Evolutionary conservation across 164 flowering plant species (phyloP), one percentile per base, ranked within the genome.

Genomic region (Sextonia rubra): DNA sequence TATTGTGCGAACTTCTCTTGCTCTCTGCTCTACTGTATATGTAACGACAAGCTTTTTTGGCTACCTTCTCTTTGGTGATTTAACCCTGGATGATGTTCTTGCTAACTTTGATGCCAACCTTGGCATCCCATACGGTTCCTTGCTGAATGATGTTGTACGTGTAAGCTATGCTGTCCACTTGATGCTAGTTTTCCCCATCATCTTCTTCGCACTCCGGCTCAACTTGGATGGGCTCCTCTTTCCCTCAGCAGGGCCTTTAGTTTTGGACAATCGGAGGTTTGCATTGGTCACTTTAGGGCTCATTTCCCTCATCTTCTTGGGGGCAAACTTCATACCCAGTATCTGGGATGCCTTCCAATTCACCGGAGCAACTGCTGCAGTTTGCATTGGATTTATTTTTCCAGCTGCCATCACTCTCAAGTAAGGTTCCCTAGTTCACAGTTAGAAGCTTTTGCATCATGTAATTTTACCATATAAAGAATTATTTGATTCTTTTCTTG

Each of bases 331-430:
- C 77, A 91, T 92, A 29, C 99, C 99, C 32, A 94, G 98, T 87
- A 92, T 94, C 48, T 94, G 99, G 99, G 99, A 90, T 79, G 99
- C 95, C 73, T 94, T 94, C 81, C 99, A 92, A 74, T 92, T 94
- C 77, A 92, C 97, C 22, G 99, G 98, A 37, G 98, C 98, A 26
- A 94, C 98, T 52, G 97, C 97, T 76, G 95, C 98, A 47, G 98
- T 94, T 69, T 90, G 95, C 84, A 77, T 94, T 69, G 97, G 98
- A 1, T 94, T 91, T 84, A 92, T 94, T 52, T 92, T 94, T 76
- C 98, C 98, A 68, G 93, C 97, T 70, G 81, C 91, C 66, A 75
- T 94, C 23, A 81, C 91, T 47, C 88, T 94, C 2, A 86, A 86
- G 98, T 94, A 69, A 80, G 88, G 69, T 75, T 12, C 20, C 22